Evolutionary conservation across 2,329 filamentous ascomycete species (phyloP).

Genomic region (Fusarium sp.): DNA sequence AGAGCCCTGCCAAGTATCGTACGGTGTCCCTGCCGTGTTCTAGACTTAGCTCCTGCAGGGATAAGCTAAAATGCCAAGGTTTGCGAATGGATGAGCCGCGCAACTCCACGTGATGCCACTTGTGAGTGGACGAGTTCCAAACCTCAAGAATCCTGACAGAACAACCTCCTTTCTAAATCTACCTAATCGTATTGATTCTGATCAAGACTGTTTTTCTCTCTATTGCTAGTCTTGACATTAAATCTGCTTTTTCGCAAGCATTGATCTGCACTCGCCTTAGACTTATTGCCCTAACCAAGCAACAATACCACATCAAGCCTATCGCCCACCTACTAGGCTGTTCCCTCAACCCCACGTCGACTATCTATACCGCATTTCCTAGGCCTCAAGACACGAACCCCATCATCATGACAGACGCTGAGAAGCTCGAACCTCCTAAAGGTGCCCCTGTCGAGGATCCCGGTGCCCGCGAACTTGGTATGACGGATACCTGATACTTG

Average conservation of each 20-base stretch:
- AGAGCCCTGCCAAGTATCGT: conserved; percentile 20
- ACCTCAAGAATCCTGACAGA: conserved; percentile 24
- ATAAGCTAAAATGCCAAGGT: conserved; percentile 23
- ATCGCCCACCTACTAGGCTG: conserved; percentile 23
- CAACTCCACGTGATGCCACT: conserved; percentile 45
- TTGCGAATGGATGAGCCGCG: conserved; percentile 33
- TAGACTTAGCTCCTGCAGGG: conserved; percentile 28
- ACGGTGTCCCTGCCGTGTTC: conserved; percentile 16
- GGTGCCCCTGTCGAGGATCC: conserved; percentile 59
- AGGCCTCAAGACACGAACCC: conserved; percentile 15
- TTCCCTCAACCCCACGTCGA: conserved; percentile 34
- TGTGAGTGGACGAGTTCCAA: conserved; percentile 24
- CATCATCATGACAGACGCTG: conserved; percentile 46
- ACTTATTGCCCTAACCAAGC: conserved; percentile 13
- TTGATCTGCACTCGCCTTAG: conserved; percentile 10
- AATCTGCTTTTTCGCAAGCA: conserved; percentile 3
- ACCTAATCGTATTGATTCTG: conserved; percentile 18
- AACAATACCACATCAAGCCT: conserved; percentile 14
- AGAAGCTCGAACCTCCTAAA: conserved; percentile 49
- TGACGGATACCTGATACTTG: conserved; percentile 11
- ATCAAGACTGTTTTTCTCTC: conserved; percentile 12
- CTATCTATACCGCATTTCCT: conserved; percentile 40
- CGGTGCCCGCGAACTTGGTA: conserved; percentile 70
- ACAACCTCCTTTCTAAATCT: conserved; percentile 35
- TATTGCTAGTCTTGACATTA: conserved; percentile 2